A percentile compares a stretch with the other conserved stretches of the same genome.
Evolutionary conservation across 768 basidiomycete species (phyloP).

Genomic region (Phlebiopsis gigantea): DNA sequence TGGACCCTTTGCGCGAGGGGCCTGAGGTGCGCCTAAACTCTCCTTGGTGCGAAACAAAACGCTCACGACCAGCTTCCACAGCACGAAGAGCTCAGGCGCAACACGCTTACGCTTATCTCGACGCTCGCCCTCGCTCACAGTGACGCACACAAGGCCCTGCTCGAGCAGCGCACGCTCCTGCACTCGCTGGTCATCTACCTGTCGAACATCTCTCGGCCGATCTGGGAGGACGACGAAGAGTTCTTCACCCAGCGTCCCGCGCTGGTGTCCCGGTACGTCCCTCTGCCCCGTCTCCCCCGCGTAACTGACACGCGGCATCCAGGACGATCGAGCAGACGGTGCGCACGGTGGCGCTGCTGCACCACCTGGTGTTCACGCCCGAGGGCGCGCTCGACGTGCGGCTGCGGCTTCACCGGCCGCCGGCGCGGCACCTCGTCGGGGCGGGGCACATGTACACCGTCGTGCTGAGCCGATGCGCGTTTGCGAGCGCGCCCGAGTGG

Average conservation of each 20-base stretch:
- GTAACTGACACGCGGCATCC: neutral
- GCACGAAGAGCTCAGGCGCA: slow-evolving; percentile 32
- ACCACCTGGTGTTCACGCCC: slow-evolving; percentile 55
- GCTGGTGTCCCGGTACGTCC: slow-evolving; percentile 8
- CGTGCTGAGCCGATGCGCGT: slow-evolving; percentile 72
- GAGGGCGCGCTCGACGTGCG: slow-evolving; percentile 44
- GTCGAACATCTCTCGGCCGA: slow-evolving; percentile 41
- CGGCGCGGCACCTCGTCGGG: slow-evolving; percentile 52
- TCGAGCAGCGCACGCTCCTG: slow-evolving; percentile 50
- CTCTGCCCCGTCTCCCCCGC: neutral
- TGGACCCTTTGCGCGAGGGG: slow-evolving; percentile 18
- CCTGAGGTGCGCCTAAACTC: slow-evolving; percentile 17
- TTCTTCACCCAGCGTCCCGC: slow-evolving; percentile 20
- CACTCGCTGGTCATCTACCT: slow-evolving; percentile 61
- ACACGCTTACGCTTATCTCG: slow-evolving; percentile 36
- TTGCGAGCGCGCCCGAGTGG: slow-evolving; percentile 34
- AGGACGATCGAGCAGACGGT: slow-evolving; percentile 49
- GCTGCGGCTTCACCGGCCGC: slow-evolving; percentile 50
- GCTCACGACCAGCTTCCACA: slow-evolving; percentile 12
- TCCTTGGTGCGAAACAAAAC: neutral
- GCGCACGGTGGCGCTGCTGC: slow-evolving; percentile 53
- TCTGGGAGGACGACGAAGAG: slow-evolving; percentile 63
- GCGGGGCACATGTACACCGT: slow-evolving; percentile 68
- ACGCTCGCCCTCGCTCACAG: slow-evolving; percentile 34
- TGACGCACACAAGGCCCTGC: slow-evolving; percentile 33